A percentile compares a stretch with the other conserved stretches of the same genome.
Conservation (phyloP, 139 green algal species). For the Chlamydomonas schloesseri region DNA sequence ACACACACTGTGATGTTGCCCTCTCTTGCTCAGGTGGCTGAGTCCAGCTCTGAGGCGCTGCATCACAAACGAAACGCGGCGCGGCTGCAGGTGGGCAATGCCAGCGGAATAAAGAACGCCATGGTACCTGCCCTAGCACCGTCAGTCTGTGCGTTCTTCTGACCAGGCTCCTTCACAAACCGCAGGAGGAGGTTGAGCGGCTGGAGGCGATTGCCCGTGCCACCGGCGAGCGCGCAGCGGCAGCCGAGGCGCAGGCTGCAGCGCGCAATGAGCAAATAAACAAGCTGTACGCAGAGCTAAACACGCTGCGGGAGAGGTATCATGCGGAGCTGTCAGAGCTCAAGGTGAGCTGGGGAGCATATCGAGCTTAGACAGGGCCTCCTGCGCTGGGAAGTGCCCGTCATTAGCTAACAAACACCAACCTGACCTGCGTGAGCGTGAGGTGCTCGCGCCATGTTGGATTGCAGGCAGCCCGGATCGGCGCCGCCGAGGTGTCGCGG, state of each 20-base stretch:
- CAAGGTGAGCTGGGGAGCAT: constrained; percentile 37
- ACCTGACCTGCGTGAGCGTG: too few species aligned
- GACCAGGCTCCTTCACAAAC: too few species aligned
- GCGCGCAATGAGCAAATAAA: constrained; percentile 11
- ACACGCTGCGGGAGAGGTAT: constrained; percentile 48
- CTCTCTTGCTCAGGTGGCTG: constrained; percentile 40
- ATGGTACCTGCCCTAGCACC: too few species aligned
- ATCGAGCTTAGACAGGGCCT: too few species aligned
- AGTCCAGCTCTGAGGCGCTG: constrained; percentile 1
- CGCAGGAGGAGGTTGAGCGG: constrained; percentile 46
- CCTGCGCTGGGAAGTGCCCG: too few species aligned
- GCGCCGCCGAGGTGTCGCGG: constrained; percentile 24
- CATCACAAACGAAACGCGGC: constrained; percentile 40
- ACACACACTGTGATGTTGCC: too few species aligned
- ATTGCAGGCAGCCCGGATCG: constrained; percentile 22
- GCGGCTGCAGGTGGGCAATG: constrained; percentile 25
- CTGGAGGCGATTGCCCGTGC: constrained; percentile 36
- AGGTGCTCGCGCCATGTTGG: too few species aligned
- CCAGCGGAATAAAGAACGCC: too few species aligned
- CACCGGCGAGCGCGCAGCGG: constrained; percentile 41
- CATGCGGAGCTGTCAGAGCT: constrained; percentile 53
- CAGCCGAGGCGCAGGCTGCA: constrained; percentile 18
- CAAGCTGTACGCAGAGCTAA: constrained; percentile 46
- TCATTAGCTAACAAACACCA: too few species aligned
- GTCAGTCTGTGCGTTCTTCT: too few species aligned